Percentiles rank a stretch among this genome's conserved stretches.
These are phyloP conservation scores for Dactylellina sp. DNA, from an alignment of 2,329 filamentous ascomycete genomes.

Conservation along the genomic window DNA sequence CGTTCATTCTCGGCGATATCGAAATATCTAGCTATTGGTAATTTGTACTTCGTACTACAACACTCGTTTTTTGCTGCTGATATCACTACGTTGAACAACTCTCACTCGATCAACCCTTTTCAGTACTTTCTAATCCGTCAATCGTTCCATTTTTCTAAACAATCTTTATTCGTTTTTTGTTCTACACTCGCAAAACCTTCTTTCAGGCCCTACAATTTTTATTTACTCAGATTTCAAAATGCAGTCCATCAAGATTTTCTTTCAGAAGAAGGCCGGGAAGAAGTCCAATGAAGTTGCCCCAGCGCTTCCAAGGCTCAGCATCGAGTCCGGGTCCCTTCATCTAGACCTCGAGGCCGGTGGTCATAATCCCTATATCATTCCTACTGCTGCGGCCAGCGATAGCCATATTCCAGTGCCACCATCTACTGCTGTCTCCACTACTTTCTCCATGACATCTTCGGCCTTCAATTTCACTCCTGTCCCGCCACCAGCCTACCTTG, in stretches of 20 bases:
- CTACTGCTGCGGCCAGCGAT: neutral
- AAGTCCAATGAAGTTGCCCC: slow-evolving; percentile 6
- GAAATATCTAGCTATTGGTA: slow-evolving; percentile 10
- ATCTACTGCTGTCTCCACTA: slow-evolving; percentile 17
- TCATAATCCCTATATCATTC: neutral
- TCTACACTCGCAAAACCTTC: no score
- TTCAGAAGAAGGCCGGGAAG: slow-evolving; percentile 8
- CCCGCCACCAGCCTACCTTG: slow-evolving; percentile 40
- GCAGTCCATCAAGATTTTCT: slow-evolving; percentile 15
- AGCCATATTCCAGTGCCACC: slow-evolving; percentile 12
- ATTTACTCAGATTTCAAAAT: no score
- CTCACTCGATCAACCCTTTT: neutral
- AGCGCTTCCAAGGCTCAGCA: slow-evolving; percentile 33
- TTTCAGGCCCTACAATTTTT: no score
- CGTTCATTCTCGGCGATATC: slow-evolving; percentile 25
- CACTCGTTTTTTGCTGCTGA: slow-evolving; percentile 38
- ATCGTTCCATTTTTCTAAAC: no score
- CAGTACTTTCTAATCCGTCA: neutral
- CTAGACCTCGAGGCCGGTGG: slow-evolving; percentile 25
- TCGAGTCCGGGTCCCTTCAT: slow-evolving; percentile 41
- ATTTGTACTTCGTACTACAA: slow-evolving; percentile 34
- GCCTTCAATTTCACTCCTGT: slow-evolving; percentile 22
- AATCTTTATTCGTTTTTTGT: no score
- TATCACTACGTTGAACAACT: slow-evolving; percentile 29
- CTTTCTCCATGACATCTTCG: slow-evolving; percentile 18